These are phyloP conservation scores for Thelephora terrestris DNA, from an alignment of 1,284 basidiomycete species.

Conservation along the genomic window DNA sequence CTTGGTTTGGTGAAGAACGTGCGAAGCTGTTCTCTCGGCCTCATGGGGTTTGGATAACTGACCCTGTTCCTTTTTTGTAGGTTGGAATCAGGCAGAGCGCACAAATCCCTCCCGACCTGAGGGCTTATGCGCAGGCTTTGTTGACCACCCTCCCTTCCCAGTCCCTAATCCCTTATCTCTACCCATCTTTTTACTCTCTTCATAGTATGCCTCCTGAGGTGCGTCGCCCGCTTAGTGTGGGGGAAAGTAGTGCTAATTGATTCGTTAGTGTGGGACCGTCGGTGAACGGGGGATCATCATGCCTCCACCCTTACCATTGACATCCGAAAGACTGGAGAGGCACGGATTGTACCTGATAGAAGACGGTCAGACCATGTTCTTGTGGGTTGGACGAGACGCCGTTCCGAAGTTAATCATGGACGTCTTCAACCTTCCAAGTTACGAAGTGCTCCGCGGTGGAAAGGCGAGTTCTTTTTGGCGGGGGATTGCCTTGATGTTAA, in stretches of 20 bases:
- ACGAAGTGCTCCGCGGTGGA: conserved; percentile 83
- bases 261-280: conserved; percentile 60
- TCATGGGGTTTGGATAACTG: conserved; percentile 2
- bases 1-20: conserved; percentile 94
- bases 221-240: too few relatives aligned
- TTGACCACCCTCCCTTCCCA: conserved; percentile 90
- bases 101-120: conserved; percentile 92
- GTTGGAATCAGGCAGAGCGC: conserved; percentile 91
- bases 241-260: background rate
- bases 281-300: conserved; percentile 76
- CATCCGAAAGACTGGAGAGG: conserved; percentile 88
- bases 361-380: conserved; percentile 95
- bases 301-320: conserved; percentile 83
- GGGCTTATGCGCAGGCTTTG: conserved; percentile 91
- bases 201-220: conserved; percentile 96
- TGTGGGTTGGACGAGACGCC: conserved; percentile 95
- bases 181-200: conserved; percentile 91
- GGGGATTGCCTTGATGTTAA: background rate
- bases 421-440: conserved; percentile 87
- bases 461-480: conserved; percentile 47
- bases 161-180: conserved; percentile 86
- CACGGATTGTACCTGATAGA: conserved; percentile 97
- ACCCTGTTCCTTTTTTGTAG: conserved; percentile 27
- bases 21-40: conserved; percentile 18
- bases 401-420: conserved; percentile 92